Base-by-base conservation (phyloP, 768 basidiomycete genomes). In the Lentinula aciculospora region DNA sequence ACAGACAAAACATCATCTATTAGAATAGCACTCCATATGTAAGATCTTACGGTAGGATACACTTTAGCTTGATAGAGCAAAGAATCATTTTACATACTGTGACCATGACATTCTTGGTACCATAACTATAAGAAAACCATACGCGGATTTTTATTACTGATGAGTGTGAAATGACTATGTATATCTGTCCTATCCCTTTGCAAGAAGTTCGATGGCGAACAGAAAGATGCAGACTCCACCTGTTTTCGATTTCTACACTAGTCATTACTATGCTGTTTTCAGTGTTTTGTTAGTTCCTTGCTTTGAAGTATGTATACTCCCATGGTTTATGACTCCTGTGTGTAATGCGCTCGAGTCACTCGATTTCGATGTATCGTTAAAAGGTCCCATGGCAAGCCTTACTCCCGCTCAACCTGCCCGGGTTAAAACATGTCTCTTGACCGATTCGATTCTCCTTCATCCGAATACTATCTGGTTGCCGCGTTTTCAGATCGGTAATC, bases 161-260 rank as follows among this genome's bases (percentile, higher is more conserved):
- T n/a, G n/a, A n/a, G n/a, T n/a, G n/a, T n/a, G n/a, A n/a, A n/a
- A n/a, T n/a, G n/a, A n/a, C n/a, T n/a, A n/a, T n/a, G n/a, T n/a
- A n/a, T n/a, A n/a, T n/a, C n/a, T n/a, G n/a, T n/a, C n/a, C n/a
- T n/a, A n/a, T n/a, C n/a, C n/a, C n/a, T n/a, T n/a, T n/a, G n/a
- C n/a, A n/a, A n/a, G n/a, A n/a, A n/a, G n/a, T n/a, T n/a, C n/a
- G 91, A 93, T 64, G 76, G 80, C 15, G 83, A 89, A 58, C 92
- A 90, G 88, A 83, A 76, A 59, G 78, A 80, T 59, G 71, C 71
- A 58, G 69, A 69, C 49, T 44, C 34, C 2, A 13, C 21, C 3
- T 50, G 4, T 34, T 12, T 51, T 50, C 15, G 29, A 32, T 28
- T 29, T 31, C 2, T 47, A 47, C 44, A 45, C 21, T 13, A 47